Base-by-base conservation (phyloP, 805 yeast genomes). In the Candida maris region DNA sequence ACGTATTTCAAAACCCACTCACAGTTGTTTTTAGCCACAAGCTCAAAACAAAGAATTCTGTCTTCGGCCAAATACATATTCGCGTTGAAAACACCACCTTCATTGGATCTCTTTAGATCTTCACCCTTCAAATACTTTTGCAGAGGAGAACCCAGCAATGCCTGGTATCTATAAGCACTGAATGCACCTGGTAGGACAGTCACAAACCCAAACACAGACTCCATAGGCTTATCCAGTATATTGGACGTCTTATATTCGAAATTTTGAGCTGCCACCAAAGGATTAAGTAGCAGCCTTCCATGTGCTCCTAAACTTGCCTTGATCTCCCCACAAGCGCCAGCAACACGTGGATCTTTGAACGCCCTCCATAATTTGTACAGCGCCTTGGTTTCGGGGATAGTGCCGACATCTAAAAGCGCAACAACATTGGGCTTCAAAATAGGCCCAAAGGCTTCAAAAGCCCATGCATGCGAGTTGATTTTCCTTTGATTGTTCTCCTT, bases 311-410 rank as follows among this genome's bases (percentile, higher is more conserved):
- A 65, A 59, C 82, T 79, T 0, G 93, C 94, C 46, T 79, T 81
- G 62, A 93, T 91, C 57, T 93, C 97, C 37, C 98, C 98, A 75
- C 98, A 91, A 1, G 97, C 95, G 26, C 98, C 98, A 3, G 95
- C 98, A 15, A 91, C 94, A 36, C 78, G 74, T 2, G 87, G 82
- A 49, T 79, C 72, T 42, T 69, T 70, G 55, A 91, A 93, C 27
- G 89, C 76, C 57, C 79, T 80, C 98, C 98, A 91, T 38, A 93
- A 64, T 48, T 85, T 84, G 59, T 85, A 89, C 34, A 91, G 76
- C 3, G 97, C 81, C 48, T 85, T 86, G 44, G 77, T 74, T 4
- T 85, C 76, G 2, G 97, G 96, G 58, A 81, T 82, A 1, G 98
- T 91, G 52, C 98, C 98, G 16, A 95, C 96, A 63, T 93, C 97